Evolutionary conservation across 768 basidiomycete genomes (phyloP), one percentile per base, ranked within the genome.

Genomic region (Lentinus tigrinus): DNA sequence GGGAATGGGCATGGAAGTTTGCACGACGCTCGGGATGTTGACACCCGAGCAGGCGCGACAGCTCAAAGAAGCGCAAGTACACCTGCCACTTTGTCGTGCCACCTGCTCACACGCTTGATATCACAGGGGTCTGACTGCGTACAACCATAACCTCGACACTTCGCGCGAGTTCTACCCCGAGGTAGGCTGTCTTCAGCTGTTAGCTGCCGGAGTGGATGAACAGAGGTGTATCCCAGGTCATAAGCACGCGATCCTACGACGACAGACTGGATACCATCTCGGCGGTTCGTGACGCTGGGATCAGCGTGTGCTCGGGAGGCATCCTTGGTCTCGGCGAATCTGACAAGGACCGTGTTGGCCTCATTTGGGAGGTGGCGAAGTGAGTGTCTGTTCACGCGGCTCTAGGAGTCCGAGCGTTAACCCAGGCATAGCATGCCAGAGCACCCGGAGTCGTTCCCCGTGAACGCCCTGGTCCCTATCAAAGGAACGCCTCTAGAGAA

Each of bases 141-240:
- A 98, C 75, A 99, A 99, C 71, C 96, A 99, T 72, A 99, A 99
- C 73, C 84, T 99, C 54, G 96, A 99, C 73, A 99, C 96, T 0
- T 98, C 95, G 31, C 83, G 96, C 61, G 96, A 98, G 74, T 95
- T 88, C 74, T 98, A 98, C 71, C 96, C 96, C 19, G 78, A 90
- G 77, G 94, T 91, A 44, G 77, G 46, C 4, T n/a, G 9, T 10
- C 31, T 54, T 47, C 6, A 27, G 60, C 34, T 28, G 61, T 59
- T 24, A 27, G 3, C 39, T 51, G 21, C 51, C 28, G 47, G 27
- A 7, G 17, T 19, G 14, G 21, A 28, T 40, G 61, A 39, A 58
- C 26, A 37, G 44, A 47, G 31, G 60, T 38, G 19, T 44, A 17
- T 34, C 64, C 43, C 65, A 95, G 92, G 95, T 98, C 43, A 97